A percentile compares a stretch with the other conserved stretches of the same genome.
These are phyloP conservation scores for Stephania cephalantha DNA, from an alignment of 164 flowering plant genomes.

Conservation along the genomic window DNA sequence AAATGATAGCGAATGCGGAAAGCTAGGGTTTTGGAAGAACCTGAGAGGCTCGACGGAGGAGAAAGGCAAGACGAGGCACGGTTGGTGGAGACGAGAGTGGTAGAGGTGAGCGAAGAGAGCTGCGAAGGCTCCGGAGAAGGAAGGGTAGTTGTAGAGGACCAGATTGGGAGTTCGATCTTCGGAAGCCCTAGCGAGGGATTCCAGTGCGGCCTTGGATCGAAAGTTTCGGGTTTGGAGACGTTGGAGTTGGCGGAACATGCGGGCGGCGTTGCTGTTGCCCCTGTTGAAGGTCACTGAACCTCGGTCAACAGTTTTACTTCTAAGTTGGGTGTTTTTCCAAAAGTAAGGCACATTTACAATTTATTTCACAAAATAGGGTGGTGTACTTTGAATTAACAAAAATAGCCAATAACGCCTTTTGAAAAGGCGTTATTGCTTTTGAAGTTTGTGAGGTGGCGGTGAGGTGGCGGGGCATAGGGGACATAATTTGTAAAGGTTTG, in stretches of 20 bases:
- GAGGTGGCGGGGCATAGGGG: no score
- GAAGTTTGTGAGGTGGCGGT: no score
- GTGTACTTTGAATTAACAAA: no score
- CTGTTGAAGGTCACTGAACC: no score
- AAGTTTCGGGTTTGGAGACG: slow-evolving; percentile 25
- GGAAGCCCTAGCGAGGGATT: slow-evolving; percentile 54
- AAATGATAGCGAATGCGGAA: not conserved
- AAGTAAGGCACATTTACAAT: no score
- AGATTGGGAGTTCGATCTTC: slow-evolving; percentile 46
- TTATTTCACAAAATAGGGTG: no score
- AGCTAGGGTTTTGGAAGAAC: slow-evolving; percentile 19
- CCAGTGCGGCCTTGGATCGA: slow-evolving; percentile 76
- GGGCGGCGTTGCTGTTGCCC: not conserved
- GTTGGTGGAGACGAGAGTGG: slow-evolving; percentile 55
- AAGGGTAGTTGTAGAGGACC: slow-evolving; percentile 86
- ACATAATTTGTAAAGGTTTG: no score
- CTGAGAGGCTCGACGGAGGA: slow-evolving; percentile 75
- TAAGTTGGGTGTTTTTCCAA: no score
- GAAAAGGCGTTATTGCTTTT: no score
- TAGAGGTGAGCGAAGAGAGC: slow-evolving; percentile 83
- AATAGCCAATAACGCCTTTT: no score
- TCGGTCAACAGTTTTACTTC: no score
- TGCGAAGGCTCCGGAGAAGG: slow-evolving; percentile 72
- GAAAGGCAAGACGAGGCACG: slow-evolving; percentile 73
- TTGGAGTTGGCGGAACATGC: slow-evolving; percentile 2